A percentile compares a stretch with the other conserved stretches of the same genome.
Conservation (phyloP, 352 stramenopile species). For the Globisporangium irregulare region DNA sequence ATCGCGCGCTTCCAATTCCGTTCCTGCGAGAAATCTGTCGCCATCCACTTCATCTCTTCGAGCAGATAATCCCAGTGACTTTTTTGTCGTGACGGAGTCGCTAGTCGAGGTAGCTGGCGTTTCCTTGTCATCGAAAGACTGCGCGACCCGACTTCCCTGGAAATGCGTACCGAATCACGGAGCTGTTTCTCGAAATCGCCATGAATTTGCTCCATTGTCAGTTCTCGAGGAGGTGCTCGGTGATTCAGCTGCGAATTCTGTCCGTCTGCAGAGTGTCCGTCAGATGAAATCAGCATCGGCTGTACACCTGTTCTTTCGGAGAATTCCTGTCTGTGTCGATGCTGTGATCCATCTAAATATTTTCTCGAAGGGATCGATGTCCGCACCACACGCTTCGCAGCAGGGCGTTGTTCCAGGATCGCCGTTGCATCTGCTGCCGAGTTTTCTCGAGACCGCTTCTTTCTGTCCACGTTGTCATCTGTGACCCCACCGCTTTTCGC, state of each 20-base stretch:
- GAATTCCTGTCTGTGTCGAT: conserved; percentile 30
- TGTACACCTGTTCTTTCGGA: background rate
- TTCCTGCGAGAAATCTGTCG: conserved; percentile 95
- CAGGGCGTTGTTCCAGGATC: conserved; percentile 4
- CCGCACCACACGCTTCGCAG: conserved; percentile 30
- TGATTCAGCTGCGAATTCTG: background rate
- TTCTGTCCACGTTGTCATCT: conserved; percentile 19
- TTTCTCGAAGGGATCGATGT: conserved; percentile 42
- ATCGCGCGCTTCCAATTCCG: conserved; percentile 93
- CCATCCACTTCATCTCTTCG: conserved; percentile 97
- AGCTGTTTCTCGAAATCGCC: conserved; percentile 46
- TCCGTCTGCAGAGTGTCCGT: background rate
- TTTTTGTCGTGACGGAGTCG: conserved; percentile 46
- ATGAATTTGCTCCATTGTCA: conserved; percentile 20
- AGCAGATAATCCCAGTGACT: conserved; percentile 94
- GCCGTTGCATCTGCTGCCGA: conserved; percentile 7
- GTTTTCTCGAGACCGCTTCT: conserved; percentile 16
- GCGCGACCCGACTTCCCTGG: conserved; percentile 36
- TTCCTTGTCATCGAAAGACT: conserved; percentile 51
- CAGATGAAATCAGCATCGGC: conserved; percentile 5
- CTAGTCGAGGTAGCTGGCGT: conserved; percentile 62
- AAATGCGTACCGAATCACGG: conserved; percentile 43
- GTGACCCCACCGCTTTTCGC: conserved; percentile 6
- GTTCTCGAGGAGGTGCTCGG: conserved; percentile 17
- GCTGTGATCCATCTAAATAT: conserved; percentile 36